Evolutionary conservation across 169 alveolate genomes (phyloP).

Genomic region (Eimeria necatrix): DNA sequence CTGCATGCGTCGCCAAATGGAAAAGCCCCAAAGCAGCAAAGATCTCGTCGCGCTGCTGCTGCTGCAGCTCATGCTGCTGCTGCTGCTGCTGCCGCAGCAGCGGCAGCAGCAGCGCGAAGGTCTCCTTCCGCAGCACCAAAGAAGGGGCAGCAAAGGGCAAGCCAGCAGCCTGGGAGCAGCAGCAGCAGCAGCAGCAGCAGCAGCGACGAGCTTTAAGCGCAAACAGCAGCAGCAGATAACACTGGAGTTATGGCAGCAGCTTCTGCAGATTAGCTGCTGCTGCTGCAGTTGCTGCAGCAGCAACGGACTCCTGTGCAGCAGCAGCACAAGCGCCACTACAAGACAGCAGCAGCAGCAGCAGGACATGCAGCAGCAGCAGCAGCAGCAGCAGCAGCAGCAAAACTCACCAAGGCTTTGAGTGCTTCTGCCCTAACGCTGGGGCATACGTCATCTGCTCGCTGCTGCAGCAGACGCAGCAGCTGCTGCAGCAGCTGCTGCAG

Average conservation of each 20-base stretch:
- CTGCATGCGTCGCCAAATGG: conserved; percentile 17
- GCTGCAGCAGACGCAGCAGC: neutral
- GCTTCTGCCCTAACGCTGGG: neutral
- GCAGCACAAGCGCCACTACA: neutral
- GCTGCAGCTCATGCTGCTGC: neutral
- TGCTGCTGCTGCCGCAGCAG: conserved; percentile 26
- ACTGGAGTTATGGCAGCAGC: neutral
- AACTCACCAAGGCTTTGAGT: neutral
- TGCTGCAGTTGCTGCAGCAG: conserved; percentile 28
- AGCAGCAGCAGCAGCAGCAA: conserved; percentile 25
- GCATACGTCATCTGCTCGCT: neutral
- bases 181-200: neutral
- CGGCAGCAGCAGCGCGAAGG: neutral
- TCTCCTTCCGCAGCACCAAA: neutral
- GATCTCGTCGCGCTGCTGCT: conserved; percentile 7
- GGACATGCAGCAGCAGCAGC: neutral
- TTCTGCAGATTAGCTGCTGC: neutral
- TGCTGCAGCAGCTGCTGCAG: neutral
- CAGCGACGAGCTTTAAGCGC: neutral
- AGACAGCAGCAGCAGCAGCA: neutral
- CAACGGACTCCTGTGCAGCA: neutral
- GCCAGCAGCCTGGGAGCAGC: neutral
- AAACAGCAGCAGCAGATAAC: conserved; percentile 20
- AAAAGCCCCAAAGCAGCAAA: conserved; percentile 27
- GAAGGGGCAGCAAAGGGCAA: conserved; percentile 24